These are phyloP conservation scores for Breviolum minutum DNA, from an alignment of 73 alveolate species.

Conservation along the genomic window DNA sequence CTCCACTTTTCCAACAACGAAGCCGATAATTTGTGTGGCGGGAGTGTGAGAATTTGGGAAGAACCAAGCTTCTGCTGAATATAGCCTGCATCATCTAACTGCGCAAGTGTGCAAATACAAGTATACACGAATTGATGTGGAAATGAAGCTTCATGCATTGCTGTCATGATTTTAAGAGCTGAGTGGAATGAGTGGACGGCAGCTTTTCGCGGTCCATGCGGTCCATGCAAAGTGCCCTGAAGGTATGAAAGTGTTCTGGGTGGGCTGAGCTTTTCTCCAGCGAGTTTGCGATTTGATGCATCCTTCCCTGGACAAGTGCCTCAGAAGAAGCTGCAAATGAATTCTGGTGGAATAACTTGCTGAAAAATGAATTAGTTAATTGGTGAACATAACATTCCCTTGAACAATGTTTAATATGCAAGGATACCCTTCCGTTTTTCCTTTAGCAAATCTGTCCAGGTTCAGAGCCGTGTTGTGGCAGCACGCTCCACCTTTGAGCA, in stretches of 20 bases:
- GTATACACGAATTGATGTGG: no score
- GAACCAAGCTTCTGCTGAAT: not conserved
- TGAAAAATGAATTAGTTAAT: not conserved
- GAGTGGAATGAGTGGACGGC: no score
- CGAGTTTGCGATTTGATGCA: slow-evolving; percentile 79
- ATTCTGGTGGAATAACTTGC: not conserved
- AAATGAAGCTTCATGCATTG: no score
- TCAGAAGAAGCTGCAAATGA: not conserved
- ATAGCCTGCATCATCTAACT: not conserved
- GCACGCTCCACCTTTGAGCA: slow-evolving; percentile 94
- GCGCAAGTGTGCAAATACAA: no score
- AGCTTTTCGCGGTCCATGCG: not conserved
- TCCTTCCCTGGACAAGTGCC: slow-evolving; percentile 86
- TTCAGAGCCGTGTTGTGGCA: slow-evolving; percentile 90
- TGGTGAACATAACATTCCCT: no score
- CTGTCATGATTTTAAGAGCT: not conserved
- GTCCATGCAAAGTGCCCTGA: not conserved
- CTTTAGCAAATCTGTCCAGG: not conserved
- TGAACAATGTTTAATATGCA: not conserved
- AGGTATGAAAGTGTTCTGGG: slow-evolving; percentile 95
- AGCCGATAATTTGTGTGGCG: no score
- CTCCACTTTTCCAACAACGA: no score
- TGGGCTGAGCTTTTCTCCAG: slow-evolving; percentile 83
- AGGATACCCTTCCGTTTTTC: not conserved
- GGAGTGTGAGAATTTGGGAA: not conserved